Base-by-base conservation (phyloP, 805 yeast species). In the Candida cerambycidarum region DNA sequence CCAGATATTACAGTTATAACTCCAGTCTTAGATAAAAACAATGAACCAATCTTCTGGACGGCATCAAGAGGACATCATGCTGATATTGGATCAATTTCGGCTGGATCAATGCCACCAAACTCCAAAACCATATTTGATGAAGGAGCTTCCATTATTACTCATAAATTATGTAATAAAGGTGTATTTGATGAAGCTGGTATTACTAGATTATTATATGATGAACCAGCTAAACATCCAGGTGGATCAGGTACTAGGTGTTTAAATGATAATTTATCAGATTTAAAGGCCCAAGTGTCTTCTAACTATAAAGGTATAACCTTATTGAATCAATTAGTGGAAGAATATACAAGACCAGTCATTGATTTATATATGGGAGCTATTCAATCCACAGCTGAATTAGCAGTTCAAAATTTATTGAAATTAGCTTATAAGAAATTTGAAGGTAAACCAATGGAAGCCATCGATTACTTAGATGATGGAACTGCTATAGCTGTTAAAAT, bases 1-100 rank as follows among this genome's bases (percentile, higher is more conserved):
- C 65, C 74, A 5, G 69, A 68, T 65, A 89, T 90, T 50, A 90
- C 97, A 0, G 95, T 90, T 10, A 82, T 92, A 34, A 86, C 97
- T 0, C 98, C 98, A 0, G 89, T 90, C 1, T 70, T 78, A n/a
- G 71, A 71, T 21, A 46, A 53, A 15, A 47, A 55, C 18, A 71
- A 67, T 16, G 76, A 70, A 5, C 74, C 88, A 27, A 78, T 89
- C 19, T 90, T 90, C 60, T 90, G 88, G 72, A 89, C 88, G 11
- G 98, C 97, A 0, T 83, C 96, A 0, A 74, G 98, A 50, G 97
- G 97, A 2, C 98, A 90, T 64, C 98, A 92, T 65, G 90, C 97
- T 5, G 98, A 90, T 62, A 90, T 92, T 56, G 97, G 98, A 13
- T 95, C 96, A 11, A 79, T 84, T 44, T 65, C 88, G 27, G 96